phyloP scores from a whole-genome alignment of 345 rosid genomes.

The Salix viminalis region DNA sequence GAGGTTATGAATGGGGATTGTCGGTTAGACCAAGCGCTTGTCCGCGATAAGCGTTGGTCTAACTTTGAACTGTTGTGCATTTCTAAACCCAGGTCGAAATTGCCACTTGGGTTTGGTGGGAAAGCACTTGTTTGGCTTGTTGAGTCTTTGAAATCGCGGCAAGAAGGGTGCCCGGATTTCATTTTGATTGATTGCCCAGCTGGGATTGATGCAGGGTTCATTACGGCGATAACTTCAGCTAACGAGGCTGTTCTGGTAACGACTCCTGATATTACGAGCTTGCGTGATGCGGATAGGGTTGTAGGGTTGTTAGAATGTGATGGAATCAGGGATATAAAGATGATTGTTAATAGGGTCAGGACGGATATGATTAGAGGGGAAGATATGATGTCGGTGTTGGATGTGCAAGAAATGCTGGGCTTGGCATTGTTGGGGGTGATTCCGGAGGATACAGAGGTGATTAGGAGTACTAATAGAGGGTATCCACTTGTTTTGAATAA shows the following conservation, averaged over 20 bases:
- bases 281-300: conserved; percentile 86
- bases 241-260: conserved; percentile 85
- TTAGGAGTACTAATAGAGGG: conserved; percentile 86
- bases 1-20: conserved; percentile 93
- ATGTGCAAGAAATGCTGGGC: conserved; percentile 93
- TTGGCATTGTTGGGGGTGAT: conserved; percentile 73
- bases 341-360: conserved; percentile 88
- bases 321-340: conserved; percentile 86
- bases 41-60: conserved; percentile 92
- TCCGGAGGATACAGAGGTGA: conserved; percentile 90
- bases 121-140: conserved; percentile 90
- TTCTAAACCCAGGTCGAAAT: conserved; percentile 88
- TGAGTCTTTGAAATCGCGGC: conserved; percentile 61
- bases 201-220: conserved; percentile 98
- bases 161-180: conserved; percentile 78
- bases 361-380: conserved; percentile 98
- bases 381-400: conserved; percentile 97
- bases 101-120: conserved; percentile 89
- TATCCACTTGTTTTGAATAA: conserved; percentile 80
- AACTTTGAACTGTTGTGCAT: conserved; percentile 89
- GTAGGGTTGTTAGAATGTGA: conserved; percentile 86
- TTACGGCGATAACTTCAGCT: conserved; percentile 94
- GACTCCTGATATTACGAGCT: conserved; percentile 84
- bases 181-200: conserved; percentile 89
- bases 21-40: conserved; percentile 91